A percentile compares a stretch with the other conserved stretches of the same genome.
Evolutionary conservation across 306 rosid species (phyloP).

Genomic region (Prunus armeniaca): DNA sequence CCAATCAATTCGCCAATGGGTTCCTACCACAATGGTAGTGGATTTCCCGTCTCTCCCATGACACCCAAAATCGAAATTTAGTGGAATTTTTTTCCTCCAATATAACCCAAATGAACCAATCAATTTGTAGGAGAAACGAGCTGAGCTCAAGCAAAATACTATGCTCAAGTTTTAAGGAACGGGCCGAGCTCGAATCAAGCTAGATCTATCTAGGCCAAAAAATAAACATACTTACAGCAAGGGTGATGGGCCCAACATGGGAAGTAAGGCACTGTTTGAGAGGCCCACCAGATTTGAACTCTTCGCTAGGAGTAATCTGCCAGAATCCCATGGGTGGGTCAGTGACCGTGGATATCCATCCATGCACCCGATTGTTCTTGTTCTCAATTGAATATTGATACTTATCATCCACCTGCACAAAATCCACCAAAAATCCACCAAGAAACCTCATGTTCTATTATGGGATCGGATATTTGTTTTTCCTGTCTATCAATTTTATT

Average conservation of each 20-base stretch:
- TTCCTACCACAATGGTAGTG: no score
- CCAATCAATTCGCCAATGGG: no score
- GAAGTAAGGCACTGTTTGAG: conserved; percentile 74
- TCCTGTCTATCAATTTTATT: no score
- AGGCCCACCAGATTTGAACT: conserved; percentile 88
- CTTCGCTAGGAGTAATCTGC: conserved; percentile 68
- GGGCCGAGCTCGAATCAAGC: no score
- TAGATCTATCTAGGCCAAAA: not conserved
- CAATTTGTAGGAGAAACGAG: no score
- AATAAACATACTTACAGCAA: conserved; percentile 51
- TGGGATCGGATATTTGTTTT: no score
- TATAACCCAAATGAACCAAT: no score
- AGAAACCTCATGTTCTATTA: no score
- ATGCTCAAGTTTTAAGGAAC: no score
- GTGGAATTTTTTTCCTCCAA: no score
- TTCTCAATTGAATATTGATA: conserved; percentile 64
- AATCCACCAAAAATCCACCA: not conserved
- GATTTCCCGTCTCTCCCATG: accelerated
- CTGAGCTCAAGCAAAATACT: no score
- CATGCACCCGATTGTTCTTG: conserved; percentile 64
- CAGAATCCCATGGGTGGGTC: conserved; percentile 65
- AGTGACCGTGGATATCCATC: conserved; percentile 49
- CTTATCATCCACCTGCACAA: conserved; percentile 70
- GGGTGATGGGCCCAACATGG: conserved; percentile 82
- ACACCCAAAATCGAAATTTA: no score